Conservation (phyloP, 768 basidiomycete genomes). For the Russula olivacea region DNA sequence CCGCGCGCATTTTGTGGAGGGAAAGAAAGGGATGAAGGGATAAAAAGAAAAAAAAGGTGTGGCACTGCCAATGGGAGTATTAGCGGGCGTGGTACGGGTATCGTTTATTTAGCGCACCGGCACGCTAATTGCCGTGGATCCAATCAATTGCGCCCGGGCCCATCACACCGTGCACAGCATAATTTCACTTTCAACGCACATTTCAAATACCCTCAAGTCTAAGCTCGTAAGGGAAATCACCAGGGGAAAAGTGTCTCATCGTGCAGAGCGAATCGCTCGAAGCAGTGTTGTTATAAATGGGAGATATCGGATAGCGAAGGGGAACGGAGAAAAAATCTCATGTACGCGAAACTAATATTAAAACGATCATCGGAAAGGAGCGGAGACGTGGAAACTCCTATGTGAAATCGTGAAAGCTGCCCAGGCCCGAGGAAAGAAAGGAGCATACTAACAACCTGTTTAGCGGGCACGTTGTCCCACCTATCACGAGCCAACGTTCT, state of each 20-base stretch:
- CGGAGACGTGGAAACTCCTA: neutral
- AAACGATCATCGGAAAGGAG: neutral
- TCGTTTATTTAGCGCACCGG: neutral
- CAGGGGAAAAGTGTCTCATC: neutral
- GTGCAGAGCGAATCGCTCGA: neutral
- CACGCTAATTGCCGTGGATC: neutral
- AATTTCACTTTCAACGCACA: no score
- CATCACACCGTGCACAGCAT: neutral
- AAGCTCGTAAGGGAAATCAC: neutral
- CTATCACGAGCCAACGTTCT: neutral
- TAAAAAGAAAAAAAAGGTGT: neutral
- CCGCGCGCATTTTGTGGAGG: conserved; percentile 24
- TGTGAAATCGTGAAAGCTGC: neutral
- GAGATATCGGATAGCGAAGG: conserved; percentile 5
- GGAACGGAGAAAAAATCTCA: neutral
- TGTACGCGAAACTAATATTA: neutral
- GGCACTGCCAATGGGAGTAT: neutral
- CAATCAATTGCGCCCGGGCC: neutral
- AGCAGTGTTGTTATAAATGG: neutral
- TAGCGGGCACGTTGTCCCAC: neutral
- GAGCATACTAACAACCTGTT: neutral
- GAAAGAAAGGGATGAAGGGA: neutral
- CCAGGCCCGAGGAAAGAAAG: neutral
- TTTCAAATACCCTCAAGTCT: neutral
- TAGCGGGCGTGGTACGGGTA: neutral